Evolutionary conservation across 192 early-diverging fungal genomes (phyloP).

Genomic region (Glomus cerebriforme): DNA sequence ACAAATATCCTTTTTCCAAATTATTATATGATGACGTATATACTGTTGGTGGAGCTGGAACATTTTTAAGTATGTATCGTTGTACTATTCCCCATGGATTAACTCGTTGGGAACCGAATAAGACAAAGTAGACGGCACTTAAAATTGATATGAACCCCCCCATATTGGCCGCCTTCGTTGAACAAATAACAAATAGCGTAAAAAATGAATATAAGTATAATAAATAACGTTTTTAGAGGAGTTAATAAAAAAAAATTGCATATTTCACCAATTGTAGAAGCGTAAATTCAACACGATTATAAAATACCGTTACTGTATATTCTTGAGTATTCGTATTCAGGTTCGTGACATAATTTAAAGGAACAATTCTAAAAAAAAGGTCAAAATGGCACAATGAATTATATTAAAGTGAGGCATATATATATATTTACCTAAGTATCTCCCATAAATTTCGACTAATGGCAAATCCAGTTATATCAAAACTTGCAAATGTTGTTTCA

Average conservation of each 20-base stretch:
- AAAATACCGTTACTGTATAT: slow-evolving; percentile 12
- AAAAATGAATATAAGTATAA: too few species aligned
- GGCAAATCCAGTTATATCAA: slow-evolving; percentile 8
- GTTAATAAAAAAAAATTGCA: background rate
- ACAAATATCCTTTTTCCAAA: background rate
- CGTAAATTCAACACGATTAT: slow-evolving; percentile 6
- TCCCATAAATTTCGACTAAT: slow-evolving; percentile 21
- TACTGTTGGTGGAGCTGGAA: slow-evolving; percentile 9
- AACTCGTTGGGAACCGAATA: slow-evolving; percentile 12
- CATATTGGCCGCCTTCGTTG: slow-evolving; percentile 23
- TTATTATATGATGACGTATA: background rate
- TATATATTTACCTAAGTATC: background rate
- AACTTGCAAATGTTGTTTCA: slow-evolving; percentile 15
- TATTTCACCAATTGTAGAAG: background rate
- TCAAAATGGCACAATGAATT: background rate
- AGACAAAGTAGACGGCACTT: slow-evolving; percentile 20
- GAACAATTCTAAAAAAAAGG: slow-evolving; percentile 10
- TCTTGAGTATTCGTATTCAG: background rate
- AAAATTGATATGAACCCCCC: slow-evolving; percentile 29
- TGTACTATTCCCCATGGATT: slow-evolving; percentile 32
- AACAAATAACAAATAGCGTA: background rate
- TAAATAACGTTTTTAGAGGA: too few species aligned
- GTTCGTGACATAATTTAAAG: background rate
- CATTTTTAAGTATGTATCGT: slow-evolving; percentile 24
- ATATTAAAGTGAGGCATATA: background rate